Percentiles rank a stretch among this genome's conserved stretches.
phyloP scores from a whole-genome alignment of 345 rosid genomes.

The Erysimum cheiranthoides region DNA sequence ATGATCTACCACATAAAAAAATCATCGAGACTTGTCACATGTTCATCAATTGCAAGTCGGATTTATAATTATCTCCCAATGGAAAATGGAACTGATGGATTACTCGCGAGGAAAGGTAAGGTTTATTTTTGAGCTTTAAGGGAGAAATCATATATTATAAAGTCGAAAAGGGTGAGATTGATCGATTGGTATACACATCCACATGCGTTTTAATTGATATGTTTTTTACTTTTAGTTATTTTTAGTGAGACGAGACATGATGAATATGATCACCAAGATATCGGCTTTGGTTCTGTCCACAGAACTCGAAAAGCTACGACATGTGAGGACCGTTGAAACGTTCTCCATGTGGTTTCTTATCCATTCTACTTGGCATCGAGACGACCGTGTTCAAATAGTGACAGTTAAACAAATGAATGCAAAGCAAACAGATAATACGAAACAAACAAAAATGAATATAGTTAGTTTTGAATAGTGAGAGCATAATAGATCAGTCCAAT shows the following conservation, averaged over 20 bases:
- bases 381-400: neutral
- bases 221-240: neutral
- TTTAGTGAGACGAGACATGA: slow-evolving; percentile 32
- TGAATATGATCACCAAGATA: slow-evolving; percentile 18
- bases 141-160: slow-evolving; percentile 8
- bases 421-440: neutral
- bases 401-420: neutral
- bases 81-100: neutral
- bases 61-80: neutral
- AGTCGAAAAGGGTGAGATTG: slow-evolving; percentile 13
- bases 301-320: slow-evolving; percentile 24
- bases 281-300: slow-evolving; percentile 43
- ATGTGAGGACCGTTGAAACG: slow-evolving; percentile 37
- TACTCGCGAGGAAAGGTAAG: neutral
- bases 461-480: neutral
- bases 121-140: slow-evolving; percentile 13
- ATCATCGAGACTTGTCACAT: neutral
- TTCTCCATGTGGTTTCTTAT: slow-evolving; percentile 47
- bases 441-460: neutral
- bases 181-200: slow-evolving; percentile 29
- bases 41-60: neutral
- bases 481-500: no score
- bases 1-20: neutral
- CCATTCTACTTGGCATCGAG: slow-evolving; percentile 26
- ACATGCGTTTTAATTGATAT: slow-evolving; percentile 33